Evolutionary conservation across 2,329 filamentous ascomycete genomes (phyloP).

Genomic region (Dryadomyces quercus-mongolicae): DNA sequence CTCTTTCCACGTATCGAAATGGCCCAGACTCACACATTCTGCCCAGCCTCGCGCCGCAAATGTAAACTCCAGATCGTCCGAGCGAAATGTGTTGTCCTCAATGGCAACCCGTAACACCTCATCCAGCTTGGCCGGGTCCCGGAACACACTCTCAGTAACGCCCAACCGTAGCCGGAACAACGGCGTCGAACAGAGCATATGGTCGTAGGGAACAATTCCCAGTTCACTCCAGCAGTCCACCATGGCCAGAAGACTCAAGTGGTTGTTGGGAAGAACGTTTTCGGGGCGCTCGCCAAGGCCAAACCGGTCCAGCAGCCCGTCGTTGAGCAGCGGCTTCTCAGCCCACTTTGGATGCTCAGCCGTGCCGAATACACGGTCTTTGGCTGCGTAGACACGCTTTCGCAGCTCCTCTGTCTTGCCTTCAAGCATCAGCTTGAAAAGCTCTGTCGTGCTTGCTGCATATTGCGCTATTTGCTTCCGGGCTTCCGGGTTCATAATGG

Average conservation of each 20-base stretch:
- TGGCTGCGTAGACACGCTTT: constrained; percentile 50
- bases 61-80: constrained; percentile 92
- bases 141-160: constrained; percentile 93
- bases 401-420: constrained; percentile 67
- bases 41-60: constrained; percentile 96
- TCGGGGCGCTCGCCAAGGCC: constrained; percentile 56
- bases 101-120: constrained; percentile 78
- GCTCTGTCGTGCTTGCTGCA: constrained; percentile 77
- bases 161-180: constrained; percentile 93
- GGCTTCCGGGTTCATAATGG: constrained; percentile 90
- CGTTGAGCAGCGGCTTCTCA: constrained; percentile 59
- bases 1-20: constrained; percentile 87
- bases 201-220: constrained; percentile 90
- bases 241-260: constrained; percentile 86
- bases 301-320: constrained; percentile 80
- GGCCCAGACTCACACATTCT: constrained; percentile 78
- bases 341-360: constrained; percentile 53
- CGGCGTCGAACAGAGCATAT: constrained; percentile 98
- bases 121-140: constrained; percentile 66
- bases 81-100: constrained; percentile 83
- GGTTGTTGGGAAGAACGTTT: constrained; percentile 64
- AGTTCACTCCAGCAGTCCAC: constrained; percentile 97
- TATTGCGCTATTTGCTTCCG: constrained; percentile 91
- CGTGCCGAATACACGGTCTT: constrained; percentile 60
- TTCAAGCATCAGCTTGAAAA: constrained; percentile 94